phyloP scores from a whole-genome alignment of 2,329 filamentous ascomycete species.

The Aspergillus sp. region DNA sequence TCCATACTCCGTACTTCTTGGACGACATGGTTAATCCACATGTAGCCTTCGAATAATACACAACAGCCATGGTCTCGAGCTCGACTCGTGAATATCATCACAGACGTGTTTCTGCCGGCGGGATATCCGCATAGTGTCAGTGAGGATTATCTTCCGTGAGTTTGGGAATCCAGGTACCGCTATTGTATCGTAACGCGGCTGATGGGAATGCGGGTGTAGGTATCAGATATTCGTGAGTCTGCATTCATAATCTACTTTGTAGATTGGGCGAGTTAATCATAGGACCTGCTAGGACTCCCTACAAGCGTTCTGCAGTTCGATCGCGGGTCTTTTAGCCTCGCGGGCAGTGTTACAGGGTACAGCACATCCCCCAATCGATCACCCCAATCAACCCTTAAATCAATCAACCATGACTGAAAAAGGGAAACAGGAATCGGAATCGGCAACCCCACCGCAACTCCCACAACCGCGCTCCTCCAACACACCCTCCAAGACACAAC shows the following conservation, averaged over 20 bases:
- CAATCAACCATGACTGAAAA: not conserved
- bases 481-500: conserved; percentile 76
- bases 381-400: not conserved
- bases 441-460: conserved; percentile 68
- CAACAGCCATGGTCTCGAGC: conserved; percentile 17
- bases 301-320: conserved; percentile 37
- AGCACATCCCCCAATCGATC: no score
- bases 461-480: conserved; percentile 72
- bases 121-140: conserved; percentile 86
- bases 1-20: no score
- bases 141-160: conserved; percentile 66
- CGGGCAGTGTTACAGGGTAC: conserved; percentile 69
- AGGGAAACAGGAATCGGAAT: conserved; percentile 59
- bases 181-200: no score
- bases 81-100: conserved; percentile 31
- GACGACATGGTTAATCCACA: not conserved
- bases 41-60: conserved; percentile 10
- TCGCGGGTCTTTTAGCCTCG: conserved; percentile 58
- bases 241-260: not conserved
- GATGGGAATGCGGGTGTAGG: conserved; percentile 29
- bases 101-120: conserved; percentile 74
- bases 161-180: not conserved
- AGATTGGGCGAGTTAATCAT: no score
- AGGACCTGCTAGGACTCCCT: conserved; percentile 27
- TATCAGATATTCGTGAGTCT: conserved; percentile 59